phyloP scores from a whole-genome alignment of 352 stramenopile genomes.

The Globisporangium perplexum region DNA sequence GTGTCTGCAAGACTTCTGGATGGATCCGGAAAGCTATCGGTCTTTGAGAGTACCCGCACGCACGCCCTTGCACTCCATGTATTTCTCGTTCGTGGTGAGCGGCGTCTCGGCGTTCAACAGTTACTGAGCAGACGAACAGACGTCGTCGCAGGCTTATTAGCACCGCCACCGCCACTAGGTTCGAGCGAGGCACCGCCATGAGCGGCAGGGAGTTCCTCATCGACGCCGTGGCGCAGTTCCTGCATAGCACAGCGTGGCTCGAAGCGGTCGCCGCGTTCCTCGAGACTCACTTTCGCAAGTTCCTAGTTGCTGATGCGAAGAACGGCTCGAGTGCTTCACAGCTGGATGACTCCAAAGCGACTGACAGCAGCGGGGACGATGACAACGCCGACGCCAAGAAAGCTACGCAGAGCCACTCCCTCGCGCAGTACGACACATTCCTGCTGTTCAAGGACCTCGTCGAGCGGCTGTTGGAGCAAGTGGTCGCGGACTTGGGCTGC shows the following conservation, averaged over 20 bases:
- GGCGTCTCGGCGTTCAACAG: too few species aligned
- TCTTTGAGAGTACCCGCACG: too few species aligned
- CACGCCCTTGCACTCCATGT: too few species aligned
- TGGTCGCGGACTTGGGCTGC: constrained; percentile 58
- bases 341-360: neutral
- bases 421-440: constrained; percentile 67
- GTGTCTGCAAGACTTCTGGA: too few species aligned
- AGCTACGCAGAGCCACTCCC: constrained; percentile 25
- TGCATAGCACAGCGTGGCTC: constrained; percentile 49
- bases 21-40: too few species aligned
- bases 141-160: too few species aligned
- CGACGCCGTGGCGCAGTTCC: constrained; percentile 65
- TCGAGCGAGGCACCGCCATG: too few species aligned
- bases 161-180: too few species aligned
- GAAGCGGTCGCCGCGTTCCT: constrained; percentile 49
- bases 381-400: constrained; percentile 11
- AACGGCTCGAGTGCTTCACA: neutral
- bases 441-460: constrained; percentile 65
- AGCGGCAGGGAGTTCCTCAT: constrained; percentile 66
- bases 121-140: too few species aligned
- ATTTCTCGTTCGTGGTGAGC: too few species aligned
- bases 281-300: constrained; percentile 43
- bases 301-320: constrained; percentile 14
- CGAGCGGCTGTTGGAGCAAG: constrained; percentile 49
- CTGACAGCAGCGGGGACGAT: neutral